Conservation (phyloP, 2,329 filamentous ascomycete genomes). For the Neofusicoccum laricinum region DNA sequence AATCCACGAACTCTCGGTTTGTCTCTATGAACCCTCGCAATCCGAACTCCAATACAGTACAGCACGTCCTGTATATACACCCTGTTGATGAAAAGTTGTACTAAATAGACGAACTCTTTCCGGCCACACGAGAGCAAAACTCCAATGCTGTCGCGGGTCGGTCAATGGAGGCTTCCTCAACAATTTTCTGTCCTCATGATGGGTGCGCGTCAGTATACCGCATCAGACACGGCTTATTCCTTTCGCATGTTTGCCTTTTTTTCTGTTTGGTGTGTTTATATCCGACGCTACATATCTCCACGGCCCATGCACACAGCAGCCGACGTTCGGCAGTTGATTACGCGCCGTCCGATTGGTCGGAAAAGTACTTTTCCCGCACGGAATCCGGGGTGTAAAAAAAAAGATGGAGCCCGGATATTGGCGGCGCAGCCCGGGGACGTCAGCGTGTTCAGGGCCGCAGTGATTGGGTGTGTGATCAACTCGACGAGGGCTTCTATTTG, state of each 20-base stretch:
- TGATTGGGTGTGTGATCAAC: not conserved
- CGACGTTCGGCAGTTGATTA: constrained; percentile 8
- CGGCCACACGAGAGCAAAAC: not conserved
- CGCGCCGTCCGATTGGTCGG: not conserved
- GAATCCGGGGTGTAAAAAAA: not conserved
- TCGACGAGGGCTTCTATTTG: no score
- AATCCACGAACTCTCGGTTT: no score
- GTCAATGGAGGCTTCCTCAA: not conserved
- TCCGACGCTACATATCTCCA: not conserved
- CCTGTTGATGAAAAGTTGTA: not conserved
- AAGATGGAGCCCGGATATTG: not conserved
- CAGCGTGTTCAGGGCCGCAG: not conserved
- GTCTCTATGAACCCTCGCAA: no score
- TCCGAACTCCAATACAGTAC: not conserved
- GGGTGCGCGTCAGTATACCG: not conserved
- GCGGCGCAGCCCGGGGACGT: not conserved
- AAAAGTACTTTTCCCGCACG: not conserved
- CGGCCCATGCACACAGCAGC: not conserved
- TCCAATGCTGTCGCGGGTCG: not conserved
- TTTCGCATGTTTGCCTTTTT: not conserved
- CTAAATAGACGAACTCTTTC: not conserved
- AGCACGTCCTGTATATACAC: not conserved
- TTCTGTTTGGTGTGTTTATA: not conserved
- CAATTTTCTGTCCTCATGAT: not conserved
- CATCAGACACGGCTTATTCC: not conserved